Evolutionary conservation across 148 eudicot species (phyloP), one percentile per base, ranked within the genome.

Genomic region (Dianthus caryophyllus): DNA sequence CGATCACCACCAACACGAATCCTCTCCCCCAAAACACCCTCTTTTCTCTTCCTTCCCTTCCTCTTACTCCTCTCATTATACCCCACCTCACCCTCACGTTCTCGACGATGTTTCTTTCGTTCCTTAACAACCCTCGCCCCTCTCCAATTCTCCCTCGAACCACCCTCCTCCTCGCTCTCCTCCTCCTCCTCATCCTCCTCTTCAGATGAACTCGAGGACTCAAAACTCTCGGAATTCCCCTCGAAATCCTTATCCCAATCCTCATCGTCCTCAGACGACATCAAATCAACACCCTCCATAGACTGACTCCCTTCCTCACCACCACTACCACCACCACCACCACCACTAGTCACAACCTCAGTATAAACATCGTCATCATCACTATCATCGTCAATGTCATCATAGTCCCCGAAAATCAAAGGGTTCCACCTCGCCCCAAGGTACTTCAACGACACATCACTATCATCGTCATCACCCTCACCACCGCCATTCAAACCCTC

Each of bases 381-480:
- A 27, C 29, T 39, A 59, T 38, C 47, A 44, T 24, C 60, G 27
- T 61, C 71, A 33, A 56, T 33, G 24, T 61, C 73, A 21, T 67
- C 61, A 8, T 33, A 18, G 10, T 60, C 68, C 22, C 16, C 63
- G 14, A 11, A 2, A 9, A 39, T 57, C 1, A 43, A 10, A n/a
- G 76, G 67, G 46, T 64, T 46, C 66, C 61, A 78, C 20, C 46
- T 65, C 7, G 39, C 77, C 18, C 64, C 74, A 29, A 78, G 1
- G 18, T 69, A 14, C 10, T 64, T 29, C 24, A 69, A 36, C 1
- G 61, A 58, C 31, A 59, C 74, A 65, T 70, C 76, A 54, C 76
- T 64, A 13, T 25, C 59, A 30, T 46, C 49, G 0, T 16, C 65
- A 44, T 59, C 74, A 65, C 65, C 76, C 46, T 72, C 57, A 13